Percentiles rank a stretch among this genome's conserved stretches.
phyloP scores from a whole-genome alignment of 768 basidiomycete species.

The Termitomyces sp. region DNA sequence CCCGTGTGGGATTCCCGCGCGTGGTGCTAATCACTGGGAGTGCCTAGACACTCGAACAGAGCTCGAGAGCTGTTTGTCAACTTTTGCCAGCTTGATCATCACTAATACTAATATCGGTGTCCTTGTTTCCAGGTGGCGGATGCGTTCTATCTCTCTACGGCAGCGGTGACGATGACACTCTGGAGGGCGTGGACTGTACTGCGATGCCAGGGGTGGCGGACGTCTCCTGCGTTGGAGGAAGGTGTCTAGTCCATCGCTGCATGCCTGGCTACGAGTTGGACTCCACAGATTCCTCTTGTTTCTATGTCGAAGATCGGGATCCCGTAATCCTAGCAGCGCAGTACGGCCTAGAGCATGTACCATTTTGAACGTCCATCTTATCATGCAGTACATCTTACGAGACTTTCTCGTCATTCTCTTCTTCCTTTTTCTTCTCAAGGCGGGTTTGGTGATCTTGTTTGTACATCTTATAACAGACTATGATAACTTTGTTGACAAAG shows the following conservation, averaged over 20 bases:
- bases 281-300: constrained; percentile 20
- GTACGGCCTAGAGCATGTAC: constrained; percentile 23
- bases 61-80: constrained; percentile 49
- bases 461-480: background rate
- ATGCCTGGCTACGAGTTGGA: constrained; percentile 34
- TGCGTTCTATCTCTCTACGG: constrained; percentile 32
- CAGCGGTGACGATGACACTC: constrained; percentile 13
- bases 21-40: constrained; percentile 39
- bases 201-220: constrained; percentile 44
- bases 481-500: background rate
- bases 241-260: constrained; percentile 44
- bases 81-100: background rate
- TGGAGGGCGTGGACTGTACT: constrained; percentile 46
- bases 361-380: background rate
- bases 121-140: constrained; percentile 38
- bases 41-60: constrained; percentile 44
- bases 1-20: constrained; percentile 42
- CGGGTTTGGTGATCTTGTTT: background rate
- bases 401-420: background rate
- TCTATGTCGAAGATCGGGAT: constrained; percentile 21
- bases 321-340: constrained; percentile 22
- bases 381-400: background rate
- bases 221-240: constrained; percentile 42
- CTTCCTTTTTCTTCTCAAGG: background rate
- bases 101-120: background rate